Conservation (phyloP, 352 stramenopile species). For the Globisporangium ultimum region DNA sequence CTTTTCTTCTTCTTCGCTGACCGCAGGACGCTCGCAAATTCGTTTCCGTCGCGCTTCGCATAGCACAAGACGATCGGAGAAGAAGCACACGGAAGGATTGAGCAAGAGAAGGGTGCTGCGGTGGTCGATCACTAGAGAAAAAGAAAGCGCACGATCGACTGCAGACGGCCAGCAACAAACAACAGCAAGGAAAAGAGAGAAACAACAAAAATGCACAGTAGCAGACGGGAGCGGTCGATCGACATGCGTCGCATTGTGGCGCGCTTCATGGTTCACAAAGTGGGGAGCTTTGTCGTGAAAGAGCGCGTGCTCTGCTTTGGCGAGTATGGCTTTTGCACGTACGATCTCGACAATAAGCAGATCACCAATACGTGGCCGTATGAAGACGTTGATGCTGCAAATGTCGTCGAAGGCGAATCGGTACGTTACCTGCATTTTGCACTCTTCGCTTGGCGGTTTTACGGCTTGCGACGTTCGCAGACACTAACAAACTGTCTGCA, state of each 20-base stretch:
- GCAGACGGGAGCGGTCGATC: slow-evolving; percentile 19
- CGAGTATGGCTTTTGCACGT: slow-evolving; percentile 67
- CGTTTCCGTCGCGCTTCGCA: background rate
- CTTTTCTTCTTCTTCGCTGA: background rate
- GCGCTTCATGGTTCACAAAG: slow-evolving; percentile 84
- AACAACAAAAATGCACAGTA: slow-evolving; percentile 2
- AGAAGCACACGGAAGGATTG: background rate
- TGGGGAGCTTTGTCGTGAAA: slow-evolving; percentile 82
- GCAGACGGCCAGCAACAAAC: too few relatives aligned
- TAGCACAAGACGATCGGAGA: background rate
- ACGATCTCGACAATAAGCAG: slow-evolving; percentile 63
- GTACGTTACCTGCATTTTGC: slow-evolving; percentile 6
- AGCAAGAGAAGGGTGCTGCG: background rate
- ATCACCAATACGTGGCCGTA: slow-evolving; percentile 84
- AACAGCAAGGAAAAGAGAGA: background rate
- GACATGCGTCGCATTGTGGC: slow-evolving; percentile 59
- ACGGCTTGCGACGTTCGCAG: background rate
- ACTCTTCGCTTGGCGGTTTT: background rate
- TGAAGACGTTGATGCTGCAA: slow-evolving; percentile 64
- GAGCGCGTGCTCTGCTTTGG: slow-evolving; percentile 81
- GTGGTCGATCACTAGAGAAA: background rate
- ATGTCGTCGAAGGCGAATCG: slow-evolving; percentile 64
- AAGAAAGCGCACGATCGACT: background rate
- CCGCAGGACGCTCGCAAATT: too few relatives aligned
- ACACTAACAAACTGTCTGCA: background rate